These are phyloP conservation scores for Marvania coccoides DNA, from an alignment of 139 green algal genomes.

Conservation along the genomic window DNA sequence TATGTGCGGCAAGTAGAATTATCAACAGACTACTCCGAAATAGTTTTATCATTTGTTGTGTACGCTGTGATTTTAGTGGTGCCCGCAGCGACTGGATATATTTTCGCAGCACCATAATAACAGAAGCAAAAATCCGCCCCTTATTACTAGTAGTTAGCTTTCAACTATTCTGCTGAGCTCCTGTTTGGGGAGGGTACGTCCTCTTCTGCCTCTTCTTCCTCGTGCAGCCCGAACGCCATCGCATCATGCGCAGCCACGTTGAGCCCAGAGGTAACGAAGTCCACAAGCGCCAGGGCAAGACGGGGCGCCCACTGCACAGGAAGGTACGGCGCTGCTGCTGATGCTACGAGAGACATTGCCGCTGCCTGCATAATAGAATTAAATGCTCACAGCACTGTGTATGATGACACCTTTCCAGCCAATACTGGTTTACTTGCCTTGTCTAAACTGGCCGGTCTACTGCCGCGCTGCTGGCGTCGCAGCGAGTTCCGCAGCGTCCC, in stretches of 20 bases:
- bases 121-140: too few species aligned
- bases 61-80: too few species aligned
- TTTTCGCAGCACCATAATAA: too few species aligned
- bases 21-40: too few species aligned
- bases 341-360: background rate
- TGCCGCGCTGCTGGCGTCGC: background rate
- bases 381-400: too few species aligned
- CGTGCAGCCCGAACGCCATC: background rate
- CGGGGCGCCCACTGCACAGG: constrained; percentile 13
- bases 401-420: background rate
- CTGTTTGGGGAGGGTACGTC: too few species aligned
- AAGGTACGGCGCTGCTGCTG: constrained; percentile 11
- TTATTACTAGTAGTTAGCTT: too few species aligned
- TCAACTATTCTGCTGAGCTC: too few species aligned
- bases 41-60: too few species aligned
- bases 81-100: too few species aligned
- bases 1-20: too few species aligned
- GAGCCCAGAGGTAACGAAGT: constrained; percentile 4
- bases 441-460: background rate
- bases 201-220: background rate
- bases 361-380: constrained; percentile 4
- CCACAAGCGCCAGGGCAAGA: constrained; percentile 16
- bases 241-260: constrained; percentile 10
- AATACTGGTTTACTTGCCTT: background rate
- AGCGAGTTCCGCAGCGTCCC: constrained; percentile 7